phyloP scores from a whole-genome alignment of 352 stramenopile genomes.

The Phytopythium montanum region DNA sequence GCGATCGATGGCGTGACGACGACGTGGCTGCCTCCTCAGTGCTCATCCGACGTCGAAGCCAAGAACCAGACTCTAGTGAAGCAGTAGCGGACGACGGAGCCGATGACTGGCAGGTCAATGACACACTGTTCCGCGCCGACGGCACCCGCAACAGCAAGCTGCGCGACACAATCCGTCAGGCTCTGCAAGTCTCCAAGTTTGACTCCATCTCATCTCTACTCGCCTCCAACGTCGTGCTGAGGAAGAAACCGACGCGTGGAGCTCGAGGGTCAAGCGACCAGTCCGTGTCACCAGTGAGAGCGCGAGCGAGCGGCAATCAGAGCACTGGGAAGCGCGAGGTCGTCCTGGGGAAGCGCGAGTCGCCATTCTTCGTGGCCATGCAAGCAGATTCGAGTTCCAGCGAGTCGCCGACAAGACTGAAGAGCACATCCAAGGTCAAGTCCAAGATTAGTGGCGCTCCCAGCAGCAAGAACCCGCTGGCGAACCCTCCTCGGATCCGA shows the following conservation, averaged over 20 bases:
- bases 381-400: slow-evolving; percentile 24
- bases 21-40: slow-evolving; percentile 1
- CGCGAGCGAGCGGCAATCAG: slow-evolving; percentile 12
- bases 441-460: background rate
- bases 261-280: background rate
- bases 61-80: slow-evolving; percentile 6
- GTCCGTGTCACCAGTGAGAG: background rate
- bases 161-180: slow-evolving; percentile 74
- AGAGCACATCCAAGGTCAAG: slow-evolving; percentile 18
- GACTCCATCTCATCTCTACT: slow-evolving; percentile 89
- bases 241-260: slow-evolving; percentile 28
- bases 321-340: slow-evolving; percentile 37
- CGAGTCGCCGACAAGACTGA: slow-evolving; percentile 10
- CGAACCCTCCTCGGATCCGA: slow-evolving; percentile 51
- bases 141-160: slow-evolving; percentile 75
- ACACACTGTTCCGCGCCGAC: slow-evolving; percentile 85
- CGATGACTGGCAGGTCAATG: slow-evolving; percentile 68
- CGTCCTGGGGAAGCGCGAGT: slow-evolving; percentile 55
- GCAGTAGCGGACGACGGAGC: slow-evolving; percentile 13
- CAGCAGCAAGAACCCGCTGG: slow-evolving; percentile 14
- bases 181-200: slow-evolving; percentile 86
- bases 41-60: slow-evolving; percentile 14
- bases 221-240: slow-evolving; percentile 67
- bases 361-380: slow-evolving; percentile 59
- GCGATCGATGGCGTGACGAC: slow-evolving; percentile 32